Evolutionary conservation across 495 filamentous ascomycete genomes (phyloP).

Genomic region (Cercophora sp.): DNA sequence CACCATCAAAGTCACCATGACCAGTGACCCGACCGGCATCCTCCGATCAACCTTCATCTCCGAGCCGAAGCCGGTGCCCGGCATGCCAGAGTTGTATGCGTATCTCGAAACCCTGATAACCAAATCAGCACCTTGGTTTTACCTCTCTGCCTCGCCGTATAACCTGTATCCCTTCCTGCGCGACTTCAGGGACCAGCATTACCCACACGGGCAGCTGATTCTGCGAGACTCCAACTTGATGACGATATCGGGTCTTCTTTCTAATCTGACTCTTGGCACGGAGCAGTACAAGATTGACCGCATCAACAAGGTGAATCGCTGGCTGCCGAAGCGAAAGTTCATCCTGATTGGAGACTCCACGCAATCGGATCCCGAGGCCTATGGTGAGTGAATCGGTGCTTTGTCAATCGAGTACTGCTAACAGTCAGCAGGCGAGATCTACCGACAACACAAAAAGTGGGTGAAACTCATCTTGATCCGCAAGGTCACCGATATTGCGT

Average conservation of each 20-base stretch:
- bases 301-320: constrained; percentile 68
- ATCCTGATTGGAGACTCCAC: constrained; percentile 87
- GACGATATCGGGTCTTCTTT: constrained; percentile 75
- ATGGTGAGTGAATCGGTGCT: too few species aligned
- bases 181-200: constrained; percentile 64
- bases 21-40: constrained; percentile 72
- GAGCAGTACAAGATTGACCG: constrained; percentile 82
- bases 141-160: constrained; percentile 91
- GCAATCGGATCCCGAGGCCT: constrained; percentile 87
- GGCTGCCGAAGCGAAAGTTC: constrained; percentile 74
- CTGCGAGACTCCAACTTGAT: constrained; percentile 85
- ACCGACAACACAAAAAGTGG: constrained; percentile 59
- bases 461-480: constrained; percentile 77
- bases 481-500: constrained; percentile 72
- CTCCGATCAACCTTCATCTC: constrained; percentile 69
- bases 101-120: constrained; percentile 54
- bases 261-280: constrained; percentile 73
- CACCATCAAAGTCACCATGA: constrained; percentile 89
- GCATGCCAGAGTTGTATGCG: constrained; percentile 81
- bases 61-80: constrained; percentile 62
- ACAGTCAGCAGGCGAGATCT: too few species aligned
- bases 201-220: constrained; percentile 72
- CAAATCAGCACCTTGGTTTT: constrained; percentile 72
- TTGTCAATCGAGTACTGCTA: too few species aligned
- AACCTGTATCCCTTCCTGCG: constrained; percentile 89